Conservation (phyloP, 495 filamentous ascomycete genomes). For the Penicillium riverlandense region DNA sequence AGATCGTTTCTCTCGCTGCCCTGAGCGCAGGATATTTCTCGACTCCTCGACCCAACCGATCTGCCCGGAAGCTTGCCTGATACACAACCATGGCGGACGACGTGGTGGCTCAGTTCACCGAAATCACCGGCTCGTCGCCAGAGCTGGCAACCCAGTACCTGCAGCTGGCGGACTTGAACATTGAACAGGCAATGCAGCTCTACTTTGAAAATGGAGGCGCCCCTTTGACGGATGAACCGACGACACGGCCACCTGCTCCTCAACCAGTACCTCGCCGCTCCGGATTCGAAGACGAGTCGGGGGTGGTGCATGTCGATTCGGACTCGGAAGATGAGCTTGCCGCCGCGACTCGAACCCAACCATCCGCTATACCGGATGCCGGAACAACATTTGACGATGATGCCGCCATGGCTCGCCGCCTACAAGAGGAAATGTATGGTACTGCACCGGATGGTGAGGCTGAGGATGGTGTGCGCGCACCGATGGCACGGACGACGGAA, state of each 20-base stretch:
- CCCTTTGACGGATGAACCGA: constrained; percentile 32
- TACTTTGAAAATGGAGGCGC: constrained; percentile 77
- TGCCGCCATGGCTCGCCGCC: constrained; percentile 80
- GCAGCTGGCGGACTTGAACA: constrained; percentile 69
- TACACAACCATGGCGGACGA: constrained; percentile 55
- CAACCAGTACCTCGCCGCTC: constrained; percentile 15
- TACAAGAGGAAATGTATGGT: constrained; percentile 88
- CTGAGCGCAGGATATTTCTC: neutral
- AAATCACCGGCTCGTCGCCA: constrained; percentile 58
- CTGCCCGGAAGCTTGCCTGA: too few species aligned
- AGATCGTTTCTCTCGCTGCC: neutral
- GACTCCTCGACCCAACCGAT: neutral
- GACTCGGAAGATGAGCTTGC: constrained; percentile 56
- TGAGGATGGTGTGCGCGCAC: constrained; percentile 71
- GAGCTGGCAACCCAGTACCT: constrained; percentile 72
- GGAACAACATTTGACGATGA: constrained; percentile 63
- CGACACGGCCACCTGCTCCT: neutral
- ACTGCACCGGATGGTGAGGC: constrained; percentile 27
- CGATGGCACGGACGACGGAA: constrained; percentile 85
- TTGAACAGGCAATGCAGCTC: constrained; percentile 79
- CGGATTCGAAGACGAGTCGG: constrained; percentile 45
- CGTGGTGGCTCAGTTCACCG: constrained; percentile 42
- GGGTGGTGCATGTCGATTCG: constrained; percentile 65
- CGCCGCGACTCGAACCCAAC: constrained; percentile 1
- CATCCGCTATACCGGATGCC: constrained; percentile 3